Evolutionary conservation across 192 early-diverging fungal genomes (phyloP), one percentile per base, ranked within the genome.

Genomic region (Umbelopsis ramanniana): DNA sequence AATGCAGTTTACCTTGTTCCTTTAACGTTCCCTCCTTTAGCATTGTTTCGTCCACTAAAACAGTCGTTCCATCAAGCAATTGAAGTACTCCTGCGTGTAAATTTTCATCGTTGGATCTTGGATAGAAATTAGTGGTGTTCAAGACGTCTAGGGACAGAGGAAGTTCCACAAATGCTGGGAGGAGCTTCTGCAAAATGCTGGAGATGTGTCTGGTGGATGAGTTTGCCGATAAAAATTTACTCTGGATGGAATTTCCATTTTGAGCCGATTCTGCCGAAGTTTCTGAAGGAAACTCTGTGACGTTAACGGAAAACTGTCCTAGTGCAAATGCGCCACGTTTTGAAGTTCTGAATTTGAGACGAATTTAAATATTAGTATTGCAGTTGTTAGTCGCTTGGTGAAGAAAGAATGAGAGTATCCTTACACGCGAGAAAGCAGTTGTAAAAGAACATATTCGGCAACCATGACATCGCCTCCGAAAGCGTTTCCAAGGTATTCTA

Each of bases 31-130:
- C 92, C 68, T 93, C 90, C 23, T 86, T 76, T 72, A 94, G 69
- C 21, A 82, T 85, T 1, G 91, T 92, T 72, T 94, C 92, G 72
- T 94, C 92, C 37, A 91, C 81, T 4, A 93, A 66, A 12, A 93
- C 54, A 33, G 78, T 74, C 0, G 92, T 93, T 15, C 83, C 85
- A 4, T 79, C 53, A 15, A 83, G 76, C 22, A 93, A 79, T 77
- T 94, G 92, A 23, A 94, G 76, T 3, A 87, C 78, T 24, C 92
- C 92, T 0, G 91, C 81, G 9, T 74, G 67, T 22, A 94, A 72
- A 38, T 74, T 68, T 21, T 90, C 82, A 54, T 86, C 80, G 40
- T 88, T 86, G 17, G 85, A 85, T 22, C 81, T 78, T 6, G 92
- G 92, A 66, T 78, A 74, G 67, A 88, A 93, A 22, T 72, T 69